Base-by-base conservation (phyloP, 2,329 filamentous ascomycete genomes). In the Chalaropsis thielavioides region DNA sequence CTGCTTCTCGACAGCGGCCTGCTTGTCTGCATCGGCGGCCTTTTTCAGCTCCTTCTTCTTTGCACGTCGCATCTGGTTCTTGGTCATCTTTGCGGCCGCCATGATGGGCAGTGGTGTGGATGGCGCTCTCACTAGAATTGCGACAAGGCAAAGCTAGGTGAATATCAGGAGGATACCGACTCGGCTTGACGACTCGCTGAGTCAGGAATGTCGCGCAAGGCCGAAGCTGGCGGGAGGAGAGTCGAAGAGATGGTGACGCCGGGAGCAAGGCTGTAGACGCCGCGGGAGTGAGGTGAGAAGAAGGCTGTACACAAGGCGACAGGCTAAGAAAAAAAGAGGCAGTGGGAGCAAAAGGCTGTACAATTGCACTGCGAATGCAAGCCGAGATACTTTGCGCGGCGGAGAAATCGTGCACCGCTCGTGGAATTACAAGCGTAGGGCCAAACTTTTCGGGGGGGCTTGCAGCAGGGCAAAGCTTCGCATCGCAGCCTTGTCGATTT, bases 31-130 rank as follows among this genome's bases (percentile, higher is more conserved):
- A 51, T 51, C 63, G 35, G 40, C 63, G 17, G 83, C 76, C 72
- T 85, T 85, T 78, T 95, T 95, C 73, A 90, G 84, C 71, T 90
- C 88, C 85, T 96, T 96, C 83, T 94, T 96, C 80, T 92, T 92
- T 61, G 90, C 89, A 74, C 92, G 86, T 74, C 91, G 84, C 79
- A 92, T 87, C 77, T 95, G 90, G 76, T 96, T 96, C 80, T 96
- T 97, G 74, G 88, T 91, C 79, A 88, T 85, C 79, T 92, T 95
- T 70, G 80, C 75, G 69, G 79, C 75, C 71, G 82, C 83, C 84
- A 86, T 87, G 72, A 74, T 78, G 75, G 66, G 61, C 62, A 66
- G 61, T 38, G n/a, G 27, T 58, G 54, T 58, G 54, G 27, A 38
- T 58, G 15, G 8, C 27, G 54, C 11, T 58, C 15, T 15, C 27